phyloP scores from a whole-genome alignment of 2,329 filamentous ascomycete genomes.

The Trichoderma guizhouense region DNA sequence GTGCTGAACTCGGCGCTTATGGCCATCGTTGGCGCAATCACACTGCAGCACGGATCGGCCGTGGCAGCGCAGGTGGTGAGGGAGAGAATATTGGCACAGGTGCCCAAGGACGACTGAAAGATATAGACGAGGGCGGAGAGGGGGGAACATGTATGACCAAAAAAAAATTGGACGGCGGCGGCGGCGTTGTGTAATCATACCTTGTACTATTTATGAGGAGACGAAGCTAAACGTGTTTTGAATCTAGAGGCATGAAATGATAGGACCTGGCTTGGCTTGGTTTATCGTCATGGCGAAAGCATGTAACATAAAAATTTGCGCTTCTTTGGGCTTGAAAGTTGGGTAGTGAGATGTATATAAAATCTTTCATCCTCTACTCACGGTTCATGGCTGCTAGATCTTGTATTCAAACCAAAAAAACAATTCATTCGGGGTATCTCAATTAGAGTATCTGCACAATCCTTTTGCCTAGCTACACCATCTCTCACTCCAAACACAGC shows the following conservation, averaged over 20 bases:
- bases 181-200: slow-evolving; percentile 23
- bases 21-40: slow-evolving; percentile 82
- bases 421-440: neutral
- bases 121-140: neutral
- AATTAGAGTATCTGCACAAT: neutral
- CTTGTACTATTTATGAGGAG: slow-evolving; percentile 25
- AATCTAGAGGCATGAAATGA: slow-evolving; percentile 18
- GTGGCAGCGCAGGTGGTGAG: slow-evolving; percentile 71
- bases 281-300: neutral
- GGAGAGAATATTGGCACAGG: slow-evolving; percentile 64
- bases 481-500: neutral
- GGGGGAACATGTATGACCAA: neutral
- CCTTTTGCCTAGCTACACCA: neutral
- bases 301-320: neutral
- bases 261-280: slow-evolving; percentile 6
- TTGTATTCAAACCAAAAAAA: neutral
- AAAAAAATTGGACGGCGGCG: neutral
- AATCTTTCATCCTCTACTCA: neutral
- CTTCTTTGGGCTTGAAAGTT: neutral
- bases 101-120: slow-evolving; percentile 23
- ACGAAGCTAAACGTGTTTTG: slow-evolving; percentile 20
- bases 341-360: neutral
- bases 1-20: slow-evolving; percentile 77
- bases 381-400: neutral
- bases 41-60: slow-evolving; percentile 80